Evolutionary conservation across 2,329 filamentous ascomycete species (phyloP), one percentile per base, ranked within the genome.

Genomic region (Ascochyta fabae): DNA sequence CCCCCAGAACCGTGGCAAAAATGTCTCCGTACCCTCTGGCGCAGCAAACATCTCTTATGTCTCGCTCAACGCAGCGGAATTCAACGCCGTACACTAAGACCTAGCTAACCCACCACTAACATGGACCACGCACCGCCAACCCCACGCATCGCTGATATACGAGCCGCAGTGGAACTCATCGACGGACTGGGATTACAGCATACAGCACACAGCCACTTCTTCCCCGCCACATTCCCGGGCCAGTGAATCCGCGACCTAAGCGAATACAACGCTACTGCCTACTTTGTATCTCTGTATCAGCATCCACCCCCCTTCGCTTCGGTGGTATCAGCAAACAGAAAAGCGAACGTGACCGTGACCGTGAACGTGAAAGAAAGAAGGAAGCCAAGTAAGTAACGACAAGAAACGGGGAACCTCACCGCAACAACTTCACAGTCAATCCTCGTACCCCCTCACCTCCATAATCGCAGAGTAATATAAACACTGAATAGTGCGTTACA

Each of bases 211-310:
- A 2, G 68, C 64, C 56, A 72, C 67, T 13, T 60, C 61, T 2
- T 40, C 56, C 4, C 64, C 70, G n/a, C 70, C 45, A 26, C 58
- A 44, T 15, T 68, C 59, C 13, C 50, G 48, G 3, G 53, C 48
- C 4, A 66, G 51, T 38, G 72, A 23, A 43, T 74, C 72, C 44
- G 62, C 53, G 64, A 67, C 36, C 50, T 63, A 58, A 62, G 66
- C 63, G 33, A 66, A 56, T 3, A 16, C 16, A 16, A 16, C 16
- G 16, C 16, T 16, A 16, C 16, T 16, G 16, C 16, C 16, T 16
- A 16, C 16, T 16, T 16, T 16, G 16, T 16, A 16, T 16, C 16
- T 16, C 2, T 16, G 19, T 19, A 19, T 3, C 19, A 3, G 19
- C 19, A 19, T 19, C 2, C 2, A 19, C 19, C 19, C 19, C 19